Conservation (phyloP, 2,329 filamentous ascomycete species). For the Neospermospora avenae region DNA sequence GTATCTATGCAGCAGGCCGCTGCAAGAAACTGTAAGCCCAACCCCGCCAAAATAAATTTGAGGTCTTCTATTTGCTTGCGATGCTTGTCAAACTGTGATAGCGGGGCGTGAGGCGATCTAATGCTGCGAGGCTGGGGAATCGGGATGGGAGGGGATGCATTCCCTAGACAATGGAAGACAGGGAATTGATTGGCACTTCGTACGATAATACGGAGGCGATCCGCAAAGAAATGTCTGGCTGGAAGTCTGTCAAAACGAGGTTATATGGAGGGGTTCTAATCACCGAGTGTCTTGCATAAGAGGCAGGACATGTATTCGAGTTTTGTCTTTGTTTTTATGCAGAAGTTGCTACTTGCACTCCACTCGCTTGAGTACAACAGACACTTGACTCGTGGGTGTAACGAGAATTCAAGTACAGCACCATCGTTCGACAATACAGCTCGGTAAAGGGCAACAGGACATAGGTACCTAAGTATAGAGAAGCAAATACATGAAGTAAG, state of each 20-base stretch:
- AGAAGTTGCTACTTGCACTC: no score
- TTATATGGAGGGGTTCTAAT: background rate
- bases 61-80: background rate
- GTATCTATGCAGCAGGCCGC: constrained; percentile 5
- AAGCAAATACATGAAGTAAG: no score
- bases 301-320: background rate
- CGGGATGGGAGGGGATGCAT: background rate
- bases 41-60: constrained; percentile 2
- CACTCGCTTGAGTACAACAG: no score
- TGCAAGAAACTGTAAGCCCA: constrained; percentile 2
- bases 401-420: no score
- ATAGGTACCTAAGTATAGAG: no score
- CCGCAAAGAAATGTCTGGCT: background rate
- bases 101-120: background rate
- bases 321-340: background rate
- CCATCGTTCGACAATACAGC: no score
- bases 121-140: constrained; percentile 1
- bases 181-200: background rate
- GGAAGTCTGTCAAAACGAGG: background rate
- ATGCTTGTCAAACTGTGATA: background rate
- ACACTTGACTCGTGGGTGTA: no score
- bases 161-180: no score
- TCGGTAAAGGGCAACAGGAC: no score
- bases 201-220: background rate
- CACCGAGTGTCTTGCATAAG: background rate